Conservation (phyloP, 129 eudicot genomes). For the Flaveria ramosissima region DNA sequence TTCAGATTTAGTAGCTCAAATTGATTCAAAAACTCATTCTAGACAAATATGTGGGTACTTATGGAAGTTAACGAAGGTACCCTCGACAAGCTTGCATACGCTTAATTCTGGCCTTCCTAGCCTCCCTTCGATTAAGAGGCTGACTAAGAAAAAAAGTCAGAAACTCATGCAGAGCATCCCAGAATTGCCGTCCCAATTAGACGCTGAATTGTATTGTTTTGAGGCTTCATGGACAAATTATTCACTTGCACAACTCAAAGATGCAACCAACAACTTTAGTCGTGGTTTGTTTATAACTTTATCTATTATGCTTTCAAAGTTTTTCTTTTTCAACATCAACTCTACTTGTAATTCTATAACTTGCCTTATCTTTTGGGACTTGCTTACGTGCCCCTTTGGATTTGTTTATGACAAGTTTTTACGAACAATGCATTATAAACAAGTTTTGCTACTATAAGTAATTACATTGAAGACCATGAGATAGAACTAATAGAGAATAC, state of each 20-base stretch:
- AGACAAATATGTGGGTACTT: slow-evolving; percentile 67
- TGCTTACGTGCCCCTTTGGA: neutral
- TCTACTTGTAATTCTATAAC: neutral
- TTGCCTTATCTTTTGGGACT: neutral
- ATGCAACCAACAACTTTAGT: slow-evolving; percentile 65
- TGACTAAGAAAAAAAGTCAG: slow-evolving; percentile 60
- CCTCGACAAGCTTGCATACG: slow-evolving; percentile 48
- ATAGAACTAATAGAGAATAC: neutral
- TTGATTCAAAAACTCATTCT: slow-evolving; percentile 36
- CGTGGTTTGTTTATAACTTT: slow-evolving; percentile 49
- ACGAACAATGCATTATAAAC: neutral
- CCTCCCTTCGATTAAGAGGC: slow-evolving; percentile 63
- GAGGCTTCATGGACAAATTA: slow-evolving; percentile 77
- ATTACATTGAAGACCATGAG: neutral
- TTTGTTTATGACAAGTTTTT: neutral
- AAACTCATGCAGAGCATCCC: slow-evolving; percentile 46
- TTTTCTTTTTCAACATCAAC: neutral
- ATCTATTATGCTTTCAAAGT: neutral
- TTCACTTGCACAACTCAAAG: slow-evolving; percentile 58
- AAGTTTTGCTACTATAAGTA: neutral
- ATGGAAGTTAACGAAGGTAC: slow-evolving; percentile 58
- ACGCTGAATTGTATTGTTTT: slow-evolving; percentile 60
- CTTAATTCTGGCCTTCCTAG: slow-evolving; percentile 42
- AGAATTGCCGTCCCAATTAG: slow-evolving; percentile 44
- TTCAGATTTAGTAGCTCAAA: slow-evolving; percentile 42